Evolutionary conservation across 768 basidiomycete species (phyloP), one percentile per base, ranked within the genome.

Genomic region (Hygrophorus pudorinus): DNA sequence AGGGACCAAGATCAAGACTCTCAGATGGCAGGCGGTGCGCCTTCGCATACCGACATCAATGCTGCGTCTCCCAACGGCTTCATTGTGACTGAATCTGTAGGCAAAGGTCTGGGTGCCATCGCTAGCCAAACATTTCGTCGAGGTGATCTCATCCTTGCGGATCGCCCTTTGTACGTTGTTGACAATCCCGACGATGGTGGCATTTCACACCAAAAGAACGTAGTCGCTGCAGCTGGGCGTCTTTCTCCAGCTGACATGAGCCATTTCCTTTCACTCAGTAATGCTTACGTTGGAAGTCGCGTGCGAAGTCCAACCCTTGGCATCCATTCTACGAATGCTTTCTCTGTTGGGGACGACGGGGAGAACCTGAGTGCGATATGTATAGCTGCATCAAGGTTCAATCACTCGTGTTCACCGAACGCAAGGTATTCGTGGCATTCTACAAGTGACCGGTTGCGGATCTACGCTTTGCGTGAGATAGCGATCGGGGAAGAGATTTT

Each of bases 391-490:
- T 43, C 30, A 20, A 4, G 42, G 33, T 43, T 43, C 33, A 43
- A 43, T 35, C 42, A 43, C 16, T 17, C 14, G 10, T 43, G 42
- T 17, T 43, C 16, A 16, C 30, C 57, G 14, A 57, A 59, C 42
- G 55, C 56, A 18, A 45, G 53, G 3, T 56, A 56, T 41, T 50
- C 51, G 29, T 59, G 50, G 47, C 47, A 57, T 33, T 42, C 29
- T 13, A 31, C 41, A 3, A 43, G 31, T n/a, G 49, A 47, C 3
- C 32, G 36, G 3, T 38, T 48, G 31, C 42, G 51, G 13, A 48
- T 58, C 34, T 48, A 44, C 18, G 58, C 51, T 2, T 38, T 58
- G 38, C 38, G 48, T 2, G 50, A 52, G 9, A 41, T 41, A 4
- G 21, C 40, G 10, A 18, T 41, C 5, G 55, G 49, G 12, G 51